Evolutionary conservation across 179 eudicot species (phyloP).

Genomic region (Silene vulgaris): DNA sequence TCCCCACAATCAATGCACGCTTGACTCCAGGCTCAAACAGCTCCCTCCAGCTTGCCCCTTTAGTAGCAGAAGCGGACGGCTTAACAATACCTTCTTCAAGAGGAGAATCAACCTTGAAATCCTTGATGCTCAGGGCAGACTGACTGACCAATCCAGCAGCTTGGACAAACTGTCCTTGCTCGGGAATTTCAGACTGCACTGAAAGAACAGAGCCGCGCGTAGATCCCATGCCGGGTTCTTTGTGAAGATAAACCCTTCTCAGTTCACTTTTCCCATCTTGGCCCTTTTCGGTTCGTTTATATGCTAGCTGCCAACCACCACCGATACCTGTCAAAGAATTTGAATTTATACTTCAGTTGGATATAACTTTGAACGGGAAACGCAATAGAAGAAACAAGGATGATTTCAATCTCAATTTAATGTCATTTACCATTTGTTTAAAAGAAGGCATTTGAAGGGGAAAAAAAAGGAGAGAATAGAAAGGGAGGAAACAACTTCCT

Average conservation of each 20-base stretch:
- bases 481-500: too few species aligned
- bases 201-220: conserved; percentile 42
- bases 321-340: conserved; percentile 35
- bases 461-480: too few species aligned
- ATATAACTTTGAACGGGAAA: background rate
- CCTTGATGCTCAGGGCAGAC: conserved; percentile 30
- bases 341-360: background rate
- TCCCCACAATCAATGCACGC: conserved; percentile 41
- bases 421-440: too few species aligned
- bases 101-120: conserved; percentile 28
- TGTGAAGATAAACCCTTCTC: conserved; percentile 40
- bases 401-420: too few species aligned
- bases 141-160: conserved; percentile 49
- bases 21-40: conserved; percentile 47
- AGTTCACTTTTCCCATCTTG: conserved; percentile 34
- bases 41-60: conserved; percentile 43
- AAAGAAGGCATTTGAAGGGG: background rate
- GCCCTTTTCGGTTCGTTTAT: conserved; percentile 30
- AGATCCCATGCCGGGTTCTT: conserved; percentile 38
- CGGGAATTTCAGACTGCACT: conserved; percentile 29
- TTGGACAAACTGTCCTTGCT: conserved; percentile 32
- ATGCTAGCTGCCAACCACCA: conserved; percentile 55
- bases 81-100: conserved; percentile 22
- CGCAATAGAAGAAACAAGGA: too few species aligned
- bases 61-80: conserved; percentile 35